Base-by-base conservation (phyloP, 306 rosid genomes). In the Rubus idaeus region DNA sequence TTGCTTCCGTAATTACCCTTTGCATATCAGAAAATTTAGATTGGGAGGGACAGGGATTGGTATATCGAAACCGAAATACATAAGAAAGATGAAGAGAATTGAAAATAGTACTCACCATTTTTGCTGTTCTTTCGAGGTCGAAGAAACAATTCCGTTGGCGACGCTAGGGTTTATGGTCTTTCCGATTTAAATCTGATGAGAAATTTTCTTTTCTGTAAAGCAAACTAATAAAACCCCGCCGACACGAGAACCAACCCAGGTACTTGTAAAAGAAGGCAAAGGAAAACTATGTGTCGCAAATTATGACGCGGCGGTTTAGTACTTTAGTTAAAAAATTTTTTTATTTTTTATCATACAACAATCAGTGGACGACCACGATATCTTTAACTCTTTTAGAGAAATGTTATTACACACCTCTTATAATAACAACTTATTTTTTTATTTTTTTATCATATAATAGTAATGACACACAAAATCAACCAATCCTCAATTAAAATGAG, bases 21-120 rank as follows among this genome's bases (percentile, higher is more conserved):
- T 8, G 10, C 9, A 64, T 66, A 39, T 64, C 14, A 40, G 14
- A 41, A 64, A 4, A 37, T 37, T 51, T 4, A n/a, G 40, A n/a
- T 17, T 10, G 17, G 47, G 23, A 21, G 26, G 9, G 42, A 46
- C 1, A 49, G 9, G 10, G 68, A 18, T 74, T 44, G 6, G 7
- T 11, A 17, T 5, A n/a, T 10, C 10, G 4, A 44, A 30, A 49
- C 42, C 5, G 47, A 73, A 41, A 41, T 20, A n/a, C 0, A 55
- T 14, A 30, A 40, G 66, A 44, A 42, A 23, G 77, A 67, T 5
- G 3, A 26, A 10, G 74, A 12, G 1, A 18, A 12, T 23, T 5
- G 44, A 41, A 64, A 50, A 20, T 16, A 50, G 6, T 4, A 17
- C 80, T 77, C 75, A 77, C 80, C 80, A 77, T 77, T 56, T 23